phyloP scores from a whole-genome alignment of 179 eudicot species.

The Camellia oleifera region DNA sequence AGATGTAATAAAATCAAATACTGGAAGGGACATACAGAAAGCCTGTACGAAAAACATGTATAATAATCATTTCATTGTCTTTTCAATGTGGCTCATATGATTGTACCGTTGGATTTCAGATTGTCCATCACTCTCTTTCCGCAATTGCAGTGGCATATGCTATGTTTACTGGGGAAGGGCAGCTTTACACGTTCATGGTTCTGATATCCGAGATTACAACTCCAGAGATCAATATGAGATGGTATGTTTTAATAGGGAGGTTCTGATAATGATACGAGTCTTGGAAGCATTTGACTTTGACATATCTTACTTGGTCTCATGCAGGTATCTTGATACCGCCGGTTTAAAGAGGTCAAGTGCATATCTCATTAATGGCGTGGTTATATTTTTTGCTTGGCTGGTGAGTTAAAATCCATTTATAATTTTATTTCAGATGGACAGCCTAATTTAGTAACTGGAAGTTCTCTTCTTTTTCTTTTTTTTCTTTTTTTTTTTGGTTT shows the following conservation, averaged over 20 bases:
- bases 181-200: constrained; percentile 78
- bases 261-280: background rate
- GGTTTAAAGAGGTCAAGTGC: constrained; percentile 87
- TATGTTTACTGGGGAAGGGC: constrained; percentile 73
- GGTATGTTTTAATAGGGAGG: constrained; percentile 39
- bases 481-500: no score
- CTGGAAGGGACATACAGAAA: background rate
- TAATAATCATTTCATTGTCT: background rate
- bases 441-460: background rate
- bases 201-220: constrained; percentile 90
- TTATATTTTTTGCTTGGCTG: constrained; percentile 95
- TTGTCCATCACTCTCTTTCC: constrained; percentile 89
- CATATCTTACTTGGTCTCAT: constrained; percentile 5
- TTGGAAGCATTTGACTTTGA: background rate
- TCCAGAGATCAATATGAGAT: constrained; percentile 93
- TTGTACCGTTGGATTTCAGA: constrained; percentile 42
- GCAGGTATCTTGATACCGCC: constrained; percentile 88
- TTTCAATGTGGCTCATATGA: constrained; percentile 6
- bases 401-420: constrained; percentile 41
- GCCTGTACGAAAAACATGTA: background rate
- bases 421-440: background rate
- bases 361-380: constrained; percentile 84
- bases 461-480: no score
- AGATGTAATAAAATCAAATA: background rate
- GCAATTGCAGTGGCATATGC: constrained; percentile 74